Evolutionary conservation across 805 yeast genomes (phyloP), one percentile per base, ranked within the genome.

Genomic region (Candida xyloterini): DNA sequence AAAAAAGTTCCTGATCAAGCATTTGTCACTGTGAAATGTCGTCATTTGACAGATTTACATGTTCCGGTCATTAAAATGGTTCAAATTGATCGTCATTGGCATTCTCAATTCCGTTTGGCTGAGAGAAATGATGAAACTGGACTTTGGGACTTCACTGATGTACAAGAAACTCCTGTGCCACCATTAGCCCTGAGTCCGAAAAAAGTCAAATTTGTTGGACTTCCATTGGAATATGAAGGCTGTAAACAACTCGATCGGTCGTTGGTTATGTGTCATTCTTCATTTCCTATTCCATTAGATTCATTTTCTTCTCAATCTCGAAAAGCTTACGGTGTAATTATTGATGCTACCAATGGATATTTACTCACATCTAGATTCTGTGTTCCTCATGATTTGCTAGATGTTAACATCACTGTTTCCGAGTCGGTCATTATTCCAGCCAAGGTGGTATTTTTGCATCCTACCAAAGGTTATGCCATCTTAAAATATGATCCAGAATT

Each of bases 31-130:
- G 73, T 84, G 15, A 67, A 79, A 42, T 85, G 76, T 62, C 80
- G 90, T 47, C 93, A 87, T 60, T 72, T 88, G 33, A 73, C 87
- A 2, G 96, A 88, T 56, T 70, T 84, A 46, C 95, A 89, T 60
- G 75, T 88, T 2, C 84, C 84, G 26, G 68, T 74, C 33, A 74
- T 83, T 25, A 70, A 78, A n/a, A 75, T 83, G 2, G 70, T 84
- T 9, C 78, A 74, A 52, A 73, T 89, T 35, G 95, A 88, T 55
- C 78, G 96, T 48, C 95, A 87, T 63, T 89, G 96, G 96, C 70
- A 74, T 41, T 72, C 81, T 7, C 71, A 80, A 31, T 83, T 88
- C 60, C 73, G 82, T 50, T 51, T 82, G 33, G 93, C 93, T 2
- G 66, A 68, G 1, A 65, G 89, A 56, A 75, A 76, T 52, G 81